Percentiles rank a stretch among this genome's conserved stretches.
phyloP scores from a whole-genome alignment of 371 early-diverging fungal genomes.

The Basidiobolus meristosporus region DNA sequence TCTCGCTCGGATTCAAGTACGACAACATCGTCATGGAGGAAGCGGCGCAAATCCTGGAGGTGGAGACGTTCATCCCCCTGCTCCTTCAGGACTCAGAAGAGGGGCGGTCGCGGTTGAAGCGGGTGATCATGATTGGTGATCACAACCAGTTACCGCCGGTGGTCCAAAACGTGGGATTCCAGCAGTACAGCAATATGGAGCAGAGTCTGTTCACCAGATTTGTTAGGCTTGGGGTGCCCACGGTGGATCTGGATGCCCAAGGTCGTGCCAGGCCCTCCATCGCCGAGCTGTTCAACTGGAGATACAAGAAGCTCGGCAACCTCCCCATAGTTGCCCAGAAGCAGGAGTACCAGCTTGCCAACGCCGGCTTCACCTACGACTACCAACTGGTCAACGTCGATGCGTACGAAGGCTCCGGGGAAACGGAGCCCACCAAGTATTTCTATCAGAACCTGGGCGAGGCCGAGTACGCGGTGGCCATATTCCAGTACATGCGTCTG shows the following conservation, averaged over 20 bases:
- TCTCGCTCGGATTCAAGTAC: slow-evolving; percentile 73
- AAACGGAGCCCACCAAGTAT: slow-evolving; percentile 57
- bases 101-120: slow-evolving; percentile 42
- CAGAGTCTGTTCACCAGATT: slow-evolving; percentile 82
- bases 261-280: slow-evolving; percentile 67
- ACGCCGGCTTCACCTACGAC: slow-evolving; percentile 67
- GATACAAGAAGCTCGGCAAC: slow-evolving; percentile 47
- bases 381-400: slow-evolving; percentile 74
- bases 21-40: slow-evolving; percentile 95
- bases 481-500: slow-evolving; percentile 88
- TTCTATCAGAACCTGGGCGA: slow-evolving; percentile 86
- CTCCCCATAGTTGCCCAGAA: slow-evolving; percentile 18
- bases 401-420: slow-evolving; percentile 57
- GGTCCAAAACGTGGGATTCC: slow-evolving; percentile 66
- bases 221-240: slow-evolving; percentile 76
- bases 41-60: slow-evolving; percentile 90
- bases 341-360: slow-evolving; percentile 29
- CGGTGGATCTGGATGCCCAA: slow-evolving; percentile 63
- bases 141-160: slow-evolving; percentile 92
- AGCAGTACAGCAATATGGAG: slow-evolving; percentile 72
- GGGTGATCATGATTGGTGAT: slow-evolving; percentile 92
- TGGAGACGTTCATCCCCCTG: slow-evolving; percentile 89
- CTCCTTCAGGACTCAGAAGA: slow-evolving; percentile 51
- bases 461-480: slow-evolving; percentile 87
- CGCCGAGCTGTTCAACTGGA: slow-evolving; percentile 66